A percentile compares a stretch with the other conserved stretches of the same genome.
phyloP scores from a whole-genome alignment of 1,139 yeast genomes.

The Diutina mesorugosa region DNA sequence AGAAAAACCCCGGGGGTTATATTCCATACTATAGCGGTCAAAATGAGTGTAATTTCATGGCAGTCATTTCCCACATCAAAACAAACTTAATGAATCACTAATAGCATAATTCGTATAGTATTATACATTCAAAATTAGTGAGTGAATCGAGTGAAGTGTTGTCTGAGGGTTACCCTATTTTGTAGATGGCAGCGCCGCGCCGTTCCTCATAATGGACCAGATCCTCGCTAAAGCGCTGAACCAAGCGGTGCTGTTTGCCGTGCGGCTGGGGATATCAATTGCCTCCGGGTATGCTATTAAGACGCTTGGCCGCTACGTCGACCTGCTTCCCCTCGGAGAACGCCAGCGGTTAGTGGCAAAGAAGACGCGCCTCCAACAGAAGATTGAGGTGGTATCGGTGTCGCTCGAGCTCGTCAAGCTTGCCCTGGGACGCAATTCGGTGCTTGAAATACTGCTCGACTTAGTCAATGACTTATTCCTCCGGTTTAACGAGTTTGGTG shows the following conservation, averaged over 20 bases:
- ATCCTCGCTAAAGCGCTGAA: slow-evolving; percentile 46
- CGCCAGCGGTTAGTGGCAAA: slow-evolving; percentile 28
- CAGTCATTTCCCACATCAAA: no score
- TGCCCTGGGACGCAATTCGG: slow-evolving; percentile 57
- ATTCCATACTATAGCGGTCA: no score
- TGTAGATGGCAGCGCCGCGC: neutral
- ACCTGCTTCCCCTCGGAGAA: slow-evolving; percentile 48
- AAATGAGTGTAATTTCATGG: no score
- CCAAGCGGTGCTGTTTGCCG: slow-evolving; percentile 73
- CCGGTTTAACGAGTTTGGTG: neutral
- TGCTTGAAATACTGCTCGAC: slow-evolving; percentile 42
- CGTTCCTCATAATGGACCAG: slow-evolving; percentile 11
- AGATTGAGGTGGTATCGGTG: slow-evolving; percentile 50
- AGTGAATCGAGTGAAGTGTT: no score
- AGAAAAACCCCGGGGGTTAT: neutral
- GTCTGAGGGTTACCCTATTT: no score
- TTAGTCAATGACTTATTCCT: slow-evolving; percentile 37
- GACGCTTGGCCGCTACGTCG: slow-evolving; percentile 46
- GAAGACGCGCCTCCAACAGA: slow-evolving; percentile 37
- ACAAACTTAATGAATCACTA: no score
- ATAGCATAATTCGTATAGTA: no score
- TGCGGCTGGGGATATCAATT: slow-evolving; percentile 61
- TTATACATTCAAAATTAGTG: no score
- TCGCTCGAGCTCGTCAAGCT: slow-evolving; percentile 62
- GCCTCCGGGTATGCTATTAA: slow-evolving; percentile 70